Evolutionary conservation across 2,329 filamentous ascomycete genomes (phyloP), one percentile per base, ranked within the genome.

Genomic region (Xylariales sp.): DNA sequence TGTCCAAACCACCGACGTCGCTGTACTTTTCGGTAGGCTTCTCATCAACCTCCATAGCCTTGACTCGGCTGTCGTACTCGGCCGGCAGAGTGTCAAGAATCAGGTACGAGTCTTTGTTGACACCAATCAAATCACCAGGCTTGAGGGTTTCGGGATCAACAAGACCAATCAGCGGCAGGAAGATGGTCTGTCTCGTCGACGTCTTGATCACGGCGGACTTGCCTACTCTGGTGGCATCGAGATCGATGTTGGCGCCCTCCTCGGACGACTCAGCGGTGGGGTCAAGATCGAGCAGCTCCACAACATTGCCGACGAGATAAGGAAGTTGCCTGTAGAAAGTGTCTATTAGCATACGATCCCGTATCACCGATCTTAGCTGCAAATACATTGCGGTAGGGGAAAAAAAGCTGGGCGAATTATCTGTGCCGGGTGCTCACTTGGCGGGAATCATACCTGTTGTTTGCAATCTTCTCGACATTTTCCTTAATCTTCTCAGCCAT

Each of bases 401-500:
- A 40, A 52, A 49, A 45, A n/a, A n/a, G n/a, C n/a, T n/a, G n/a
- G n/a, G 40, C 36, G 19, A 15, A 10, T 19, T 21, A 25, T 17
- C 30, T 35, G 19, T 24, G 16, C 23, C 16, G 15, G 21, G 29
- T 14, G 24, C 29, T 30, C 29, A 52, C 74, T n/a, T n/a, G n/a
- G n/a, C n/a, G n/a, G n/a, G n/a, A n/a, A n/a, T n/a, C n/a, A 50
- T 71, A 95, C 90, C 89, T 81, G 73, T 98, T 98, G 69, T 98
- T 97, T 51, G 94, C 90, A 57, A 98, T 98, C 79, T 98, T 98
- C 53, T 98, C 94, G 56, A 88, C 70, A 59, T 98, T 98, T 62
- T 98, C 93, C 76, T 96, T 97, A 66, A 98, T 97, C 74, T 96
- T 97, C 66, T 97, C 91, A 41, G 83, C 82, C 93, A 98, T 98